Base-by-base conservation (phyloP, 352 stramenopile genomes). In the Pythium chondricola region DNA sequence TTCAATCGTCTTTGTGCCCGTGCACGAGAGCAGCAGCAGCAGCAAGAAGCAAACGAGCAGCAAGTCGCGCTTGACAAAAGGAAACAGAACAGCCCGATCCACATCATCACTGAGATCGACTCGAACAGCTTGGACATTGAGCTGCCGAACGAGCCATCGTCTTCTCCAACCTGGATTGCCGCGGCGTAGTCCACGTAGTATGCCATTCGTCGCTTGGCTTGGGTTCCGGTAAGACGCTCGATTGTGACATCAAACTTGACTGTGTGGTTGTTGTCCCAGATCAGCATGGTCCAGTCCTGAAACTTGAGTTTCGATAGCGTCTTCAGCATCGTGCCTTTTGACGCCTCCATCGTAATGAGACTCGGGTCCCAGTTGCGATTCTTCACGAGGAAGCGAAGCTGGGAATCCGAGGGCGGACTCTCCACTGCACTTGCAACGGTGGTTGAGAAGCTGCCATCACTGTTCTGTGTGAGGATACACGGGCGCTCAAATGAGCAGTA, bases 41-140 rank as follows among this genome's bases (percentile, higher is more conserved):
- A 88, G 48, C 73, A 85, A 13, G 57, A 60, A n/a, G n/a, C n/a
- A 24, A 58, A 48, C 1, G 59, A 72, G 13, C 69, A 70, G 20
- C 72, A 88, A 8, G 67, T 71, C 1, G 61, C 37, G 56, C 74
- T 85, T 7, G 74, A 66, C 14, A 87, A 18, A n/a, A 85, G 48
- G 10, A 85, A 31, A 32, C 65, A 72, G 8, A 67, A 37, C 3
- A 47, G 18, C 48, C 31, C 24, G 18, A 67, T 25, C 71, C 26
- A 38, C 67, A 30, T 13, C 65, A n/a, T 10, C 57, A 56, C 71
- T 38, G 58, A 78, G 1, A 78, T 17, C 17, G 80, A 56, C 35
- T 72, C 51, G 14, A 58, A 26, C 13, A 83, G 16, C 9, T 71
- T 54, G 2, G 56, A 59, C 33, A 68, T 54, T 6, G 69, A 32